These are phyloP conservation scores for Papiliotrema terrestris DNA, from an alignment of 1,284 basidiomycete genomes.

Conservation along the genomic window DNA sequence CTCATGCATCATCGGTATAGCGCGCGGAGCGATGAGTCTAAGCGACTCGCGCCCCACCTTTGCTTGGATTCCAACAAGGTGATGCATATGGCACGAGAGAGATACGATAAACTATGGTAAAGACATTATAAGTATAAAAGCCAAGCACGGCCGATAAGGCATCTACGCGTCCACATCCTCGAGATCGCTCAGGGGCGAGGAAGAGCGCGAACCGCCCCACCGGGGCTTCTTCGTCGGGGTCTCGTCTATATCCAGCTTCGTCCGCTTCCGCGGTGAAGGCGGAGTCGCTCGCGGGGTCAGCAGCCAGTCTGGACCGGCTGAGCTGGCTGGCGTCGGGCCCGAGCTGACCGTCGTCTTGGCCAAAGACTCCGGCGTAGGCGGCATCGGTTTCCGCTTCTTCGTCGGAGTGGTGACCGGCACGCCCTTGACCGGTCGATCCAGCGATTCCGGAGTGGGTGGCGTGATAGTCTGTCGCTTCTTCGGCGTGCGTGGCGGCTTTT, in stretches of 20 bases:
- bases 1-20: too few relatives aligned
- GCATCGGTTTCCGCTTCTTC: background rate
- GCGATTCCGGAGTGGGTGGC: background rate
- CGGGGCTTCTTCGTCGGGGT: background rate
- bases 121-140: too few relatives aligned
- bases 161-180: too few relatives aligned
- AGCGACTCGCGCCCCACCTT: too few relatives aligned
- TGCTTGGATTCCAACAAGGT: too few relatives aligned
- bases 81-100: too few relatives aligned
- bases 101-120: too few relatives aligned
- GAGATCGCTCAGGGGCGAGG: background rate
- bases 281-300: conserved; percentile 6
- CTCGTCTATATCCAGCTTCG: background rate
- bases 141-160: too few relatives aligned
- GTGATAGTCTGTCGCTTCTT: background rate
- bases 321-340: background rate
- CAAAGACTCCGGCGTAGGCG: background rate
- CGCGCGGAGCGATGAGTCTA: background rate
- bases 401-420: too few relatives aligned
- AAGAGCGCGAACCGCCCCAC: too few relatives aligned
- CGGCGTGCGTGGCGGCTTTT: background rate
- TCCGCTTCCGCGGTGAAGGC: background rate
- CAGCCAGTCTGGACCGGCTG: background rate
- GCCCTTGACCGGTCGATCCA: too few relatives aligned
- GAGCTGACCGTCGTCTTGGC: background rate